Evolutionary conservation across 495 filamentous ascomycete species (phyloP).

Genomic region (Lophiostoma macrostomum): DNA sequence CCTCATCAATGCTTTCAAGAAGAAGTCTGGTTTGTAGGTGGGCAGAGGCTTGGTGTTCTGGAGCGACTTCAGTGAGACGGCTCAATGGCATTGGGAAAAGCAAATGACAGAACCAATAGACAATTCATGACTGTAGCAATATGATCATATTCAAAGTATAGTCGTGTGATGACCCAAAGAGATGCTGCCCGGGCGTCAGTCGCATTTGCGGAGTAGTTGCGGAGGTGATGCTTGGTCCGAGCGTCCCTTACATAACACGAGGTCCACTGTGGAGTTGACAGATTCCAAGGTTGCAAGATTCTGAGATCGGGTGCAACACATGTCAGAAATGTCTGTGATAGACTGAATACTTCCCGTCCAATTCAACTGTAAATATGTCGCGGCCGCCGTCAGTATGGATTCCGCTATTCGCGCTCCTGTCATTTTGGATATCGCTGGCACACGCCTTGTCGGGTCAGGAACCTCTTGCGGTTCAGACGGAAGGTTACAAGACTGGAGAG

Average conservation of each 20-base stretch:
- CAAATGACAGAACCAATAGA: too few species aligned
- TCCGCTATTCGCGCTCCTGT: conserved; percentile 12
- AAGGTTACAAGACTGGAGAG: conserved; percentile 44
- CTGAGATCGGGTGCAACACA: too few species aligned
- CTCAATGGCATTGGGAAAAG: too few species aligned
- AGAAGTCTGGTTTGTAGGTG: conserved; percentile 49
- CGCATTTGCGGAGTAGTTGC: conserved; percentile 10
- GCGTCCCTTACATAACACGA: conserved; percentile 8
- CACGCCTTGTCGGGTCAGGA: conserved; percentile 34
- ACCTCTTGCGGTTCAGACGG: conserved; percentile 26
- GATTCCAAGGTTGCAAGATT: neutral
- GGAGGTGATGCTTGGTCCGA: conserved; percentile 8
- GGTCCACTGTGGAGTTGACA: conserved; percentile 5
- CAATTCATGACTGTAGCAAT: too few species aligned
- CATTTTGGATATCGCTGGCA: conserved; percentile 34
- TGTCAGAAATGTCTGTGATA: too few species aligned
- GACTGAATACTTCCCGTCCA: too few species aligned
- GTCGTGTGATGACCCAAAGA: neutral
- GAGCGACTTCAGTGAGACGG: neutral
- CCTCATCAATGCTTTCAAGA: conserved; percentile 81
- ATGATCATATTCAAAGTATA: too few species aligned
- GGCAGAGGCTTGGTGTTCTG: neutral
- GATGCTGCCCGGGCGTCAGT: too few species aligned
- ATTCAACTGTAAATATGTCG: neutral
- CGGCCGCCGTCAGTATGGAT: conserved; percentile 5